Conservation (phyloP, 306 rosid genomes). For the Aeschynomene evenia region DNA sequence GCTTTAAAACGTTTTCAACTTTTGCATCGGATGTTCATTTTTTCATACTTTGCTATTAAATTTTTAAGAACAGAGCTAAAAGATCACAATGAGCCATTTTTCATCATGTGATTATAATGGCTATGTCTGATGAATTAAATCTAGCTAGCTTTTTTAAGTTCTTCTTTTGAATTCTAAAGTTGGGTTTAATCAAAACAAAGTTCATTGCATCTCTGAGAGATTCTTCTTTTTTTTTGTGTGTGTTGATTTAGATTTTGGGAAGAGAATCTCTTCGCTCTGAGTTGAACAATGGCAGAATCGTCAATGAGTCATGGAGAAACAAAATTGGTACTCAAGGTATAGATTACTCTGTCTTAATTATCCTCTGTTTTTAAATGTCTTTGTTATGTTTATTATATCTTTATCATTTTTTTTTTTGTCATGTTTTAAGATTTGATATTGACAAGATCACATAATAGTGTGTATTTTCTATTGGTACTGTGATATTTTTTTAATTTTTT, state of each 20-base stretch:
- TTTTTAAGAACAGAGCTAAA: background rate
- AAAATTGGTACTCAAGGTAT: constrained; percentile 52
- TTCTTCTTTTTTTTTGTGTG: background rate
- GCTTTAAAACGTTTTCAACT: background rate
- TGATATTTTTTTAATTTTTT: constrained; percentile 10
- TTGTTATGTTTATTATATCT: background rate
- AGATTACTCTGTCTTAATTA: constrained; percentile 16
- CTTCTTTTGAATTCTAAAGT: background rate
- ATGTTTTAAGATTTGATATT: background rate
- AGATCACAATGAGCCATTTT: background rate
- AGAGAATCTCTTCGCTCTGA: constrained; percentile 58
- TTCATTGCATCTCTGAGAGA: constrained; percentile 17
- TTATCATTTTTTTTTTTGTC: constrained; percentile 15
- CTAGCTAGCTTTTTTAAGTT: background rate
- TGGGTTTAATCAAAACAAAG: background rate
- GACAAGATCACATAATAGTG: background rate
- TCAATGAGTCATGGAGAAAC: constrained; percentile 41
- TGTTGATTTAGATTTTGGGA: constrained; percentile 54
- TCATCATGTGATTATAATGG: background rate
- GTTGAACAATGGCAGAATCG: constrained; percentile 34
- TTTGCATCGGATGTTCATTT: background rate
- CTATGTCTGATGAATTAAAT: background rate
- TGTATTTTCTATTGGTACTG: background rate
- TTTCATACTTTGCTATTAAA: background rate
- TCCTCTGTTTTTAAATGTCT: background rate